Percentiles rank a stretch among this genome's conserved stretches.
phyloP scores from a whole-genome alignment of 805 yeast species.

The Sugiyamaella floridensis region DNA sequence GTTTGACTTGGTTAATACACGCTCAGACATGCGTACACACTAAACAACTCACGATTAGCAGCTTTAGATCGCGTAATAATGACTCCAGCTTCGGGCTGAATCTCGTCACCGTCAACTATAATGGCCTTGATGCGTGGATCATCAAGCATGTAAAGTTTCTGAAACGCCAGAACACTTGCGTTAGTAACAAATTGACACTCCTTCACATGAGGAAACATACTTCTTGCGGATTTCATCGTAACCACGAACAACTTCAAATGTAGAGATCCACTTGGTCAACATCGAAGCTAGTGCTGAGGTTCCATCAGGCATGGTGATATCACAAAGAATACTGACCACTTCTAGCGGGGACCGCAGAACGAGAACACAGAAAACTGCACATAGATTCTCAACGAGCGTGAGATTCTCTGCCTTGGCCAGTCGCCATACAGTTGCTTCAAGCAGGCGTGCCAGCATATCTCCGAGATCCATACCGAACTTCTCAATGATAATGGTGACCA shows the following conservation, averaged over 20 bases:
- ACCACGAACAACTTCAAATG: slow-evolving; percentile 77
- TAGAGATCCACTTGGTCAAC: slow-evolving; percentile 73
- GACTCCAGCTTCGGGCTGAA: slow-evolving; percentile 51
- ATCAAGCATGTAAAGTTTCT: slow-evolving; percentile 52
- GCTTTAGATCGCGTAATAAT: slow-evolving; percentile 86
- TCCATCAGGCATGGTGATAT: slow-evolving; percentile 23
- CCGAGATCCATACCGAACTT: slow-evolving; percentile 40
- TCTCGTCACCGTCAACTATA: slow-evolving; percentile 68
- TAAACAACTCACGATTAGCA: slow-evolving; percentile 29
- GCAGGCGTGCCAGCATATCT: slow-evolving; percentile 44
- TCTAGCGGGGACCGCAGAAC: slow-evolving; percentile 55
- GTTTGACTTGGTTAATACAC: slow-evolving; percentile 39
- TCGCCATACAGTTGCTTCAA: slow-evolving; percentile 66
- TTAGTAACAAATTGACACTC: slow-evolving; percentile 2
- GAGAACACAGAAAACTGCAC: slow-evolving; percentile 68
- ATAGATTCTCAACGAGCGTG: slow-evolving; percentile 67
- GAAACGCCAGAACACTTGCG: slow-evolving; percentile 60
- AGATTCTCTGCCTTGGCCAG: slow-evolving; percentile 61
- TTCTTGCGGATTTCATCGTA: slow-evolving; percentile 58
- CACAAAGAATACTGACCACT: slow-evolving; percentile 54
- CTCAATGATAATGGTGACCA: slow-evolving; percentile 53
- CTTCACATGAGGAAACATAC: slow-evolving; percentile 5
- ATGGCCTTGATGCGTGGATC: slow-evolving; percentile 47
- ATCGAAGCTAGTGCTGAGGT: slow-evolving; percentile 45
- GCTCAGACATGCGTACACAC: background rate